Percentiles rank a stretch among this genome's conserved stretches.
These are phyloP conservation scores for Metschnikowia reukaufii DNA, from an alignment of 805 yeast species.

Conservation along the genomic window DNA sequence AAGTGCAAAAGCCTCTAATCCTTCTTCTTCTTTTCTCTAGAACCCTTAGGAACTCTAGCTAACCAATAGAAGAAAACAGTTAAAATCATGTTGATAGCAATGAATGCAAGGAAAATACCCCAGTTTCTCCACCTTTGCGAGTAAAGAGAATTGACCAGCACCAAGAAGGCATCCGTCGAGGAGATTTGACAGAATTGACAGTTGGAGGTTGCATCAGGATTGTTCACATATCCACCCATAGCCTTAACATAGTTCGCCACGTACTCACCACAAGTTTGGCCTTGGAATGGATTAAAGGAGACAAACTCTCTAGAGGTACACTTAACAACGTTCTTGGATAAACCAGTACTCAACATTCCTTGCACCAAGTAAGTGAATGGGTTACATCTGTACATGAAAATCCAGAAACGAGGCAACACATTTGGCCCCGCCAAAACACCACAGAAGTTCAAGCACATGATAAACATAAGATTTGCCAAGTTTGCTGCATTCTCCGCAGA, in stretches of 20 bases:
- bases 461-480: slow-evolving; percentile 25
- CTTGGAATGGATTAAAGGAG: slow-evolving; percentile 44
- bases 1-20: not conserved
- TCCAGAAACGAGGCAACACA: slow-evolving; percentile 80
- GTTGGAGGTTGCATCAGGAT: slow-evolving; percentile 52
- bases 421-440: slow-evolving; percentile 66
- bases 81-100: slow-evolving; percentile 35
- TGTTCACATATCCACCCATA: slow-evolving; percentile 55
- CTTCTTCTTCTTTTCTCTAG: slow-evolving; percentile 33
- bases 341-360: slow-evolving; percentile 39
- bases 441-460: slow-evolving; percentile 58
- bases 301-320: slow-evolving; percentile 42
- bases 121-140: slow-evolving; percentile 65
- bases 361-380: slow-evolving; percentile 64
- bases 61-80: slow-evolving; percentile 52
- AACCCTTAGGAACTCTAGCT: slow-evolving; percentile 73
- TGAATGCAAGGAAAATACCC: slow-evolving; percentile 55
- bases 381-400: slow-evolving; percentile 73
- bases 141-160: slow-evolving; percentile 41
- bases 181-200: slow-evolving; percentile 64
- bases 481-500: slow-evolving; percentile 28
- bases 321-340: slow-evolving; percentile 46
- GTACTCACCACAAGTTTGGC: slow-evolving; percentile 64
- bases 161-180: slow-evolving; percentile 60
- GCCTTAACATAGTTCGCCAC: slow-evolving; percentile 41